Conservation (phyloP, 306 rosid species). For the Cucurbita argyrosperma region DNA sequence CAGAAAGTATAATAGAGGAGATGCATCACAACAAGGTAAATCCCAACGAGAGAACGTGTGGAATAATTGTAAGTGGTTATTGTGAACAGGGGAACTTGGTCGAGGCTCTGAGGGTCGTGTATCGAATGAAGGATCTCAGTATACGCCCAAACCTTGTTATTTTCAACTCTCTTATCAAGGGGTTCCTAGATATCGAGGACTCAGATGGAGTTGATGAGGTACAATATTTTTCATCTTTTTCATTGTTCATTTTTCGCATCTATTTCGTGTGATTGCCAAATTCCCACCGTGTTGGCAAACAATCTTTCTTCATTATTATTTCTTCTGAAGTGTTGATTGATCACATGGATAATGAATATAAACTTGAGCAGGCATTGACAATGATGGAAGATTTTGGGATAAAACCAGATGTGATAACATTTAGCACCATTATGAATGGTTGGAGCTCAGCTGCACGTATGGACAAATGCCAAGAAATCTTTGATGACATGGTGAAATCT, state of each 20-base stretch:
- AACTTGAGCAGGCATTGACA: conserved; percentile 59
- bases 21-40: conserved; percentile 43
- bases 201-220: conserved; percentile 70
- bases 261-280: neutral
- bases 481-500: conserved; percentile 65
- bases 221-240: neutral
- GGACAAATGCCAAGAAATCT: conserved; percentile 70
- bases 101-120: conserved; percentile 68
- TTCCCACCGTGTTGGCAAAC: neutral
- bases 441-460: conserved; percentile 88
- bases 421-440: conserved; percentile 89
- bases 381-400: conserved; percentile 84
- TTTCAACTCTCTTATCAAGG: conserved; percentile 83
- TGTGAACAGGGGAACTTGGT: conserved; percentile 76
- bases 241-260: neutral
- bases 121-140: conserved; percentile 65
- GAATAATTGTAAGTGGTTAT: conserved; percentile 65
- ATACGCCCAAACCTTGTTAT: conserved; percentile 67
- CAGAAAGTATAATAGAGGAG: conserved; percentile 55
- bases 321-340: neutral
- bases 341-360: neutral
- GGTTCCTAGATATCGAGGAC: conserved; percentile 58
- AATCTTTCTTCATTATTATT: neutral
- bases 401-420: conserved; percentile 86
- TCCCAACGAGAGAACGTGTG: conserved; percentile 87